These are phyloP conservation scores for Fallopia convolvulus DNA, from an alignment of 148 eudicot species.

Conservation along the genomic window DNA sequence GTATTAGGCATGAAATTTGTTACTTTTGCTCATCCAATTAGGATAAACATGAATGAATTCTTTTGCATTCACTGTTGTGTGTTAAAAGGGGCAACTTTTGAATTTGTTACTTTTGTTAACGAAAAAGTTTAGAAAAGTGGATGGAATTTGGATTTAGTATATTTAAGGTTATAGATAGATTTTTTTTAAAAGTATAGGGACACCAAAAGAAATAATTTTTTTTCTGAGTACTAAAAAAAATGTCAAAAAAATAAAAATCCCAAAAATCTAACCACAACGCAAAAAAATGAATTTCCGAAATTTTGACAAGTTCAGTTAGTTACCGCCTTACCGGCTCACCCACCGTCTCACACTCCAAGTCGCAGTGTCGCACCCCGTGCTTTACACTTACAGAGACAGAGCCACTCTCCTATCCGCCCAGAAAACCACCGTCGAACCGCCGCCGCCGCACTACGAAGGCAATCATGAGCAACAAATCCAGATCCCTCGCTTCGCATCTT, in stretches of 20 bases:
- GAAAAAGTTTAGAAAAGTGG: no score
- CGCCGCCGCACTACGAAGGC: background rate
- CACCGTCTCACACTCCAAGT: background rate
- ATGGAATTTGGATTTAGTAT: no score
- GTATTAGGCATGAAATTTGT: background rate
- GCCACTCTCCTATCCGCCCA: background rate
- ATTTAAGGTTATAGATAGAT: no score
- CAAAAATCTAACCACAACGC: no score
- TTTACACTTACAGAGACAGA: background rate
- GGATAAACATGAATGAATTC: background rate
- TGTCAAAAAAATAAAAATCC: no score
- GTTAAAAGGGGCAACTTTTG: background rate
- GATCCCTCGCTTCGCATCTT: constrained; percentile 6
- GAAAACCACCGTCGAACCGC: background rate
- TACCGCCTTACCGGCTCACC: no score
- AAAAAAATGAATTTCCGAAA: no score
- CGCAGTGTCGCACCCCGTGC: background rate
- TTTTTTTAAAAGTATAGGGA: no score
- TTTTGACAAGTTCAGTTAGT: background rate
- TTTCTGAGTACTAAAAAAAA: no score
- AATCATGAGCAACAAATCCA: constrained; percentile 1
- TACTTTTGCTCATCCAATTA: background rate
- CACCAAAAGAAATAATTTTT: no score
- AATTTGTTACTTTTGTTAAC: no score
- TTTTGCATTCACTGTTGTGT: background rate